Evolutionary conservation across 2,329 filamentous ascomycete genomes (phyloP), one percentile per base, ranked within the genome.

Genomic region (Alternaria sp.): DNA sequence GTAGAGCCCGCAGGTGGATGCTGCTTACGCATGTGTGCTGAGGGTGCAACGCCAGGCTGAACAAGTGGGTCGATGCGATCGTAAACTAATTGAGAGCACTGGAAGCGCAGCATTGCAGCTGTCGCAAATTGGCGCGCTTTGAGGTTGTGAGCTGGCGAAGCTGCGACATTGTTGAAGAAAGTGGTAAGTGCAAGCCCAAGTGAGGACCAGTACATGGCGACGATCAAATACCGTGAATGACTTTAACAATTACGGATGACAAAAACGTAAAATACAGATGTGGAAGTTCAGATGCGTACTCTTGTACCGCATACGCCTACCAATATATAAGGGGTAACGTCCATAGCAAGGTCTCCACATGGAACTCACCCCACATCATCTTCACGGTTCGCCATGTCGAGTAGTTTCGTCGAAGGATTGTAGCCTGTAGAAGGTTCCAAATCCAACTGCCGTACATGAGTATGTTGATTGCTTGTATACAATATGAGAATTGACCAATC

Each of bases 91-190:
- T 68, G 67, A 9, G 65, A 68, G 58, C 67, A 69, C 39, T 67
- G 63, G 32, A 69, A 69, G 18, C 67, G 63, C 64, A 75, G 63
- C 71, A 75, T 73, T 16, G 70, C 61, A 8, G 70, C 64, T 34
- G 67, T 63, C 6, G 70, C 66, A 43, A 69, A 72, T 39, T 72
- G 70, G 24, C 69, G 60, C 18, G 65, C 63, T 32, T 49, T 63
- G 63, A 74, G 65, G 38, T 54, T 61, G 42, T 64, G 54, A 4
- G 62, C 42, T 6, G 69, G 56, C 26, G 34, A 64, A 9, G 68
- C 67, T 12, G 51, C 18, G n/a, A 44, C 70, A 64, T 69, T 43
- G 20, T 67, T 68, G 42, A 61, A 62, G 3, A 64, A 59, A 38
- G 68, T 60, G 42, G 66, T 63, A 26, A 72, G 56, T 20, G 59